Conservation (phyloP, 164 flowering plant species). For the Vitis rotundifolia region DNA sequence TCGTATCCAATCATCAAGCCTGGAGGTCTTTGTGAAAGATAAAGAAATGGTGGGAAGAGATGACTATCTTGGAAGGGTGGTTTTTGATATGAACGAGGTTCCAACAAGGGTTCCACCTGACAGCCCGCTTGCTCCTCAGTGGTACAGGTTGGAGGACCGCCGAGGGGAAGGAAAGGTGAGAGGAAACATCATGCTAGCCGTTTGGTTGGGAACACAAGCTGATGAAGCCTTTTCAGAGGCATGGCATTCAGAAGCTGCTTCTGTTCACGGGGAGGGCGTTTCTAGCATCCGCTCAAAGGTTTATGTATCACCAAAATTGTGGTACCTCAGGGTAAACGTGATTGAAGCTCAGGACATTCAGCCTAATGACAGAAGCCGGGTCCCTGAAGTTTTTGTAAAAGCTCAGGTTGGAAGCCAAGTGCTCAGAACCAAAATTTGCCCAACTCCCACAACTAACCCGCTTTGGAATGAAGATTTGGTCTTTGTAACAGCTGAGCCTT, state of each 20-base stretch:
- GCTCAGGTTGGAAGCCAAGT: slow-evolving; percentile 42
- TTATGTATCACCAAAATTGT: slow-evolving; percentile 49
- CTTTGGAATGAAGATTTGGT: slow-evolving; percentile 50
- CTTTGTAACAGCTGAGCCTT: slow-evolving; percentile 50
- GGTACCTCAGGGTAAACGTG: slow-evolving; percentile 47
- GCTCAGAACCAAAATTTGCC: slow-evolving; percentile 33
- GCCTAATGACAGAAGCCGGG: slow-evolving; percentile 36
- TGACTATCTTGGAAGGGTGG: slow-evolving; percentile 42
- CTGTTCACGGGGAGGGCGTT: slow-evolving; percentile 38
- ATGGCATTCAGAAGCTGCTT: slow-evolving; percentile 47
- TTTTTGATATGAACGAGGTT: slow-evolving; percentile 41
- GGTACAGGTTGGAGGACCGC: slow-evolving; percentile 47
- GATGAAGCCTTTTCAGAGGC: slow-evolving; percentile 53
- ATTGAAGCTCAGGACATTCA: slow-evolving; percentile 48
- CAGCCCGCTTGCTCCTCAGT: slow-evolving; percentile 53
- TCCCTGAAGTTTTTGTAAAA: slow-evolving; percentile 36
- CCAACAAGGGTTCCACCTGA: slow-evolving; percentile 54
- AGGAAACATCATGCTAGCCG: slow-evolving; percentile 50
- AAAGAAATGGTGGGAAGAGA: slow-evolving; percentile 47
- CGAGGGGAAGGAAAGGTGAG: slow-evolving; percentile 34
- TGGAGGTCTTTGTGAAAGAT: slow-evolving; percentile 43
- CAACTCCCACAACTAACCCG: slow-evolving; percentile 32
- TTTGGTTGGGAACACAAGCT: slow-evolving; percentile 59
- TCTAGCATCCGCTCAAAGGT: slow-evolving; percentile 43
- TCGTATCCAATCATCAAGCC: slow-evolving; percentile 34